phyloP scores from a whole-genome alignment of 2,329 filamentous ascomycete species.

The Tolypocladium tropicale region DNA sequence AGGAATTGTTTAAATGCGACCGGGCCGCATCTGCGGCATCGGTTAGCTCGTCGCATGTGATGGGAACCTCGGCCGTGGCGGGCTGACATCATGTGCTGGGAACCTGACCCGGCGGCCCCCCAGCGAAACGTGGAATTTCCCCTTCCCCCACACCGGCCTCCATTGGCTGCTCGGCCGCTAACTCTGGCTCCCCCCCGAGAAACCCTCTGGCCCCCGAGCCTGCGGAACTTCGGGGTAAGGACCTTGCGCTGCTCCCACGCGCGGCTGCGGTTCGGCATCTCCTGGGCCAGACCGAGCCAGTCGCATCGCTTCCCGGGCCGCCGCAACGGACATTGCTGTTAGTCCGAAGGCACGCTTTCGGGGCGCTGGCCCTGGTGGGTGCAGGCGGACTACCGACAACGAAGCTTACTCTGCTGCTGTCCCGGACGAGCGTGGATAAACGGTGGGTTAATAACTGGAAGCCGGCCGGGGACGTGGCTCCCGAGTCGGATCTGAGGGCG shows the following conservation, averaged over 20 bases:
- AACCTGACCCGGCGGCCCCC: background rate
- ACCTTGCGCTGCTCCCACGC: background rate
- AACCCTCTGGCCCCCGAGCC: too few species aligned
- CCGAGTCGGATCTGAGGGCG: background rate
- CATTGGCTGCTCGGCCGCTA: background rate
- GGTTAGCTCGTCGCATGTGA: slow-evolving; percentile 16
- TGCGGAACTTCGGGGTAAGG: too few species aligned
- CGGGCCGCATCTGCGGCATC: background rate
- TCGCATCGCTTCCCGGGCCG: background rate
- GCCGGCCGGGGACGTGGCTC: background rate
- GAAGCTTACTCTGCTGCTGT: background rate
- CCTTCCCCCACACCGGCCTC: background rate
- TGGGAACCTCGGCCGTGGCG: slow-evolving; percentile 17
- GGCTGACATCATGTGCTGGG: slow-evolving; percentile 7
- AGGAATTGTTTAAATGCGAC: slow-evolving; percentile 5
- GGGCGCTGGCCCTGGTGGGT: background rate
- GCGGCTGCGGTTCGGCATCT: background rate
- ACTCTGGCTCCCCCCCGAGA: background rate
- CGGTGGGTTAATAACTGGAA: background rate
- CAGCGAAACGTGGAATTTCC: background rate
- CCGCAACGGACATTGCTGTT: slow-evolving; percentile 3
- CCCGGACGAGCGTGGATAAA: background rate
- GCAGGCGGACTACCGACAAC: too few species aligned
- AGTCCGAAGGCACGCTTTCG: slow-evolving; percentile 2
- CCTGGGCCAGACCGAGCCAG: background rate